phyloP scores from a whole-genome alignment of 1,284 basidiomycete genomes.

The Ceratorhiza oryzae-sativae region DNA sequence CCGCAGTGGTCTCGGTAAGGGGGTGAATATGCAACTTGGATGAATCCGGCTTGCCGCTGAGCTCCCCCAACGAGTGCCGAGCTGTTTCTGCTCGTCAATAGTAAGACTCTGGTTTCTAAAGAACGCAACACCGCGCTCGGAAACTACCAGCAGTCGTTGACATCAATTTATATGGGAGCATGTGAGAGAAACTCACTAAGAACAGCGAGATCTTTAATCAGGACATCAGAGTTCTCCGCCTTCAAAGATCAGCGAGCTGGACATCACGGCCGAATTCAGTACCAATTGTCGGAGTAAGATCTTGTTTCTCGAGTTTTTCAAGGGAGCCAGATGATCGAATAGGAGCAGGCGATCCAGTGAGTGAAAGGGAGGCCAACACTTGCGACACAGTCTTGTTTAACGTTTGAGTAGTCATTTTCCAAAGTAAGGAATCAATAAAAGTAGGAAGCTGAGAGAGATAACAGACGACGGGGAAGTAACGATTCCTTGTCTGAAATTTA shows the following conservation, averaged over 20 bases:
- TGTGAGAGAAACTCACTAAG: constrained; percentile 45
- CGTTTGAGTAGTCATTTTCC: constrained; percentile 17
- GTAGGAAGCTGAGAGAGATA: no score
- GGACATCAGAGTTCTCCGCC: constrained; percentile 50
- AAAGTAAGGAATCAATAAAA: not conserved
- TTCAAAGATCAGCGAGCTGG: constrained; percentile 51
- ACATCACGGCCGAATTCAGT: constrained; percentile 45
- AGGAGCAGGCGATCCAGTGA: constrained; percentile 29
- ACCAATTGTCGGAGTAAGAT: constrained; percentile 21
- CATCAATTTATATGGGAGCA: not conserved
- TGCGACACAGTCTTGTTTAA: constrained; percentile 27
- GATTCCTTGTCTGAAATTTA: not conserved
- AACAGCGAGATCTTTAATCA: constrained; percentile 54
- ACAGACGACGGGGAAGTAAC: no score
- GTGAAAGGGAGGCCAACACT: constrained; percentile 30
- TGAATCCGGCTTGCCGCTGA: constrained; percentile 63
- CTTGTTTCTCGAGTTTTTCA: constrained; percentile 16
- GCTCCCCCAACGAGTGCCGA: constrained; percentile 61
- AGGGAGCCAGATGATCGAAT: constrained; percentile 34
- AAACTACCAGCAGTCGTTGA: constrained; percentile 51
- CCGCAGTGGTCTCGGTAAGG: constrained; percentile 60
- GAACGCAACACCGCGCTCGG: constrained; percentile 75
- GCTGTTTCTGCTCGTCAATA: constrained; percentile 56
- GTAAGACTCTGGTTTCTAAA: constrained; percentile 65
- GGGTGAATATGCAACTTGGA: constrained; percentile 71